A percentile compares a stretch with the other conserved stretches of the same genome.
Evolutionary conservation across 176 grass and related monocot genomes (phyloP).

Genomic region (Musa schizocarpa): DNA sequence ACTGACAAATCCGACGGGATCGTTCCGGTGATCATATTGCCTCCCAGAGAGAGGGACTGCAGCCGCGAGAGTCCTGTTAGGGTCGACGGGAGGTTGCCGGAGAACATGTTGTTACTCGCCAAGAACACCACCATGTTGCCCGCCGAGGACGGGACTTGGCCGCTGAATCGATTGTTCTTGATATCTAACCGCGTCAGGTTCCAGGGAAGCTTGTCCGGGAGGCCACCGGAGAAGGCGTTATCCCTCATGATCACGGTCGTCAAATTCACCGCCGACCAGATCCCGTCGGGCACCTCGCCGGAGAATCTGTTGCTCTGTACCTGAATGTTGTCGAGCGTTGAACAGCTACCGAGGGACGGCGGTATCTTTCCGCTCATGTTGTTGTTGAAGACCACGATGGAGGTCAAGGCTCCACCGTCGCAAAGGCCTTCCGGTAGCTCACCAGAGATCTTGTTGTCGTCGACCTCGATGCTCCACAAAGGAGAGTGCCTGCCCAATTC

Average conservation of each 20-base stretch:
- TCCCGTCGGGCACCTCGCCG: conserved; percentile 38
- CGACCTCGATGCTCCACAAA: conserved; percentile 18
- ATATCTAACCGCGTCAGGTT: conserved; percentile 30
- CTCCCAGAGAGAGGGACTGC: conserved; percentile 26
- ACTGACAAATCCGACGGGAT: conserved; percentile 36
- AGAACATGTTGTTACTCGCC: conserved; percentile 47
- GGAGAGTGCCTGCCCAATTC: conserved; percentile 44
- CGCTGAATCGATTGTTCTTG: conserved; percentile 38
- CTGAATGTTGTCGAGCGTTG: conserved; percentile 8
- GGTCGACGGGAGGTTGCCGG: conserved; percentile 31
- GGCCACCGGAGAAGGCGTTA: conserved; percentile 40
- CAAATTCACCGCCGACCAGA: conserved; percentile 40
- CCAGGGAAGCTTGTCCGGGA: conserved; percentile 26
- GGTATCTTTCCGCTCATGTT: conserved; percentile 53
- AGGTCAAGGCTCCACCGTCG: not conserved
- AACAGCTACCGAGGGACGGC: conserved; percentile 37
- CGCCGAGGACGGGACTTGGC: conserved; percentile 30
- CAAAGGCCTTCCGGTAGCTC: conserved; percentile 49
- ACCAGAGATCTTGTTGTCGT: conserved; percentile 42
- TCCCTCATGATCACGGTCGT: not conserved
- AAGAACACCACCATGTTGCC: conserved; percentile 14
- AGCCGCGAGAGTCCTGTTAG: conserved; percentile 33
- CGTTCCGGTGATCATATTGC: conserved; percentile 40
- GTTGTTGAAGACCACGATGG: conserved; percentile 25
- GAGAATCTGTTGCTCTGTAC: conserved; percentile 43